Evolutionary conservation across 441 rosid genomes (phyloP).

Genomic region (Adansonia madagascariensis): DNA sequence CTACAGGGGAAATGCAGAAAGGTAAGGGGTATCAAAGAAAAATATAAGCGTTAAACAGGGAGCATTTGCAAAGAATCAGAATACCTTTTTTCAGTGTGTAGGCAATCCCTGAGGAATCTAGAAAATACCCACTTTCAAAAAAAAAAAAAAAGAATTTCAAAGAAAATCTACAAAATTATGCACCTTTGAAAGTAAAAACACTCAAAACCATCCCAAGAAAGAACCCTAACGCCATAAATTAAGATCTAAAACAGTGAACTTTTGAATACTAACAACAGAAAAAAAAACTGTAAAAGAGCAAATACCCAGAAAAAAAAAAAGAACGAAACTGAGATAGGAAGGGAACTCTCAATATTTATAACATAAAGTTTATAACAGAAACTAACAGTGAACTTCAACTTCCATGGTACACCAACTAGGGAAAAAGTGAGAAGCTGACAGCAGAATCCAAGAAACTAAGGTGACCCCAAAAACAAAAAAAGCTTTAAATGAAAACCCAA

Average conservation of each 20-base stretch:
- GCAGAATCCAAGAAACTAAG: neutral
- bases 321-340: neutral
- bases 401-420: constrained; percentile 21
- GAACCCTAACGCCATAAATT: constrained; percentile 30
- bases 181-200: constrained; percentile 22
- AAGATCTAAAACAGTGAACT: constrained; percentile 43
- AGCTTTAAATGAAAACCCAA: constrained; percentile 30
- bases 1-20: constrained; percentile 35
- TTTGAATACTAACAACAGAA: constrained; percentile 24
- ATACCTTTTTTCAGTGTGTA: constrained; percentile 48
- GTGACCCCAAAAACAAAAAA: neutral
- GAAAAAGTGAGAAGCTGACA: neutral
- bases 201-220: constrained; percentile 18
- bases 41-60: constrained; percentile 61
- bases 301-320: constrained; percentile 30
- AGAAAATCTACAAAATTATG: neutral
- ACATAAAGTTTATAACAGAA: constrained; percentile 21
- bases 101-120: constrained; percentile 73
- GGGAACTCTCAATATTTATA: neutral
- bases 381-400: constrained; percentile 29
- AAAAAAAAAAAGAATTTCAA: constrained; percentile 18
- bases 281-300: constrained; percentile 16
- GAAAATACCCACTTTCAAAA: constrained; percentile 47
- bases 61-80: constrained; percentile 68
- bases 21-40: constrained; percentile 44